Evolutionary conservation across 192 early-diverging fungal species (phyloP).

Genomic region (Backusella morwellensis): DNA sequence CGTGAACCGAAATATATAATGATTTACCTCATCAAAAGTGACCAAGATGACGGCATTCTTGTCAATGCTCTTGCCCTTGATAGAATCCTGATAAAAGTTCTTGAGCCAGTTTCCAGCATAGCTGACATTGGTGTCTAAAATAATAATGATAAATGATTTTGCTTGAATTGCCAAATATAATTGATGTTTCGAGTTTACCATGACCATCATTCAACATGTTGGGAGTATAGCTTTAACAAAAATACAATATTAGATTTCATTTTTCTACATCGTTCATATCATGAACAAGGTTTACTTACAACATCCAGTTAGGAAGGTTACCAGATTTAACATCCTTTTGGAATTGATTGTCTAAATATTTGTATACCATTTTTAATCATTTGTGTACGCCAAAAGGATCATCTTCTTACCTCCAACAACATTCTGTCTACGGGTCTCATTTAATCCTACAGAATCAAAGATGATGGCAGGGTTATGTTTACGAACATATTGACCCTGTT

Average conservation of each 20-base stretch:
- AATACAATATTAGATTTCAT: not conserved
- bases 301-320: conserved; percentile 24
- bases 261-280: not conserved
- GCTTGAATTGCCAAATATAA: not conserved
- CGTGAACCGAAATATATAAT: not conserved
- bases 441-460: conserved; percentile 25
- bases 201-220: conserved; percentile 59
- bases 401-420: conserved; percentile 8
- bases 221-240: conserved; percentile 38
- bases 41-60: conserved; percentile 43
- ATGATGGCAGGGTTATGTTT: conserved; percentile 33
- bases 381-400: not conserved
- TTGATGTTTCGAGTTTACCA: not conserved
- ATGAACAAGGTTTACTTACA: conserved; percentile 14
- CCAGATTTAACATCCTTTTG: not conserved
- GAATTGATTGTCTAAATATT: conserved; percentile 4
- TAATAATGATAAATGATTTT: conserved; percentile 1
- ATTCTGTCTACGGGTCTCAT: conserved; percentile 10
- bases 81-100: conserved; percentile 49
- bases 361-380: not conserved
- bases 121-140: conserved; percentile 34
- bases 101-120: conserved; percentile 53
- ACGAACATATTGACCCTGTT: conserved; percentile 23
- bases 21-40: conserved; percentile 36
- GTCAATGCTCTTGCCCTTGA: conserved; percentile 45